A percentile compares a stretch with the other conserved stretches of the same genome.
Evolutionary conservation across 192 early-diverging fungal species (phyloP).

Genomic region (Umbelopsis sp.): DNA sequence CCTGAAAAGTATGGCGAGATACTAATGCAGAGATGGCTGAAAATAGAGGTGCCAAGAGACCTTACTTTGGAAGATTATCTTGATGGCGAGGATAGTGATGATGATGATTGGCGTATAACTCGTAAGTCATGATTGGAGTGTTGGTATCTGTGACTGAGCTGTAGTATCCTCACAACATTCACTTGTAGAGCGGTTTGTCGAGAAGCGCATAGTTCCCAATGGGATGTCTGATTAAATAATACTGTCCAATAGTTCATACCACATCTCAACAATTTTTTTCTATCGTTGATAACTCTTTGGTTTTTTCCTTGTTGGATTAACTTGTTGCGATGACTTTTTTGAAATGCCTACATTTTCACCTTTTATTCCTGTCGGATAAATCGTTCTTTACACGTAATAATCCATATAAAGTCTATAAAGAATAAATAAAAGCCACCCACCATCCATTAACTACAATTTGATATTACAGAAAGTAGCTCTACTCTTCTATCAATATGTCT

Average conservation of each 20-base stretch:
- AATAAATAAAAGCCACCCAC: not conserved
- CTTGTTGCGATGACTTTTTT: too few species aligned
- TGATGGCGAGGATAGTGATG: slow-evolving; percentile 42
- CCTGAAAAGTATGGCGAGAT: not conserved
- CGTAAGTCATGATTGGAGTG: not conserved
- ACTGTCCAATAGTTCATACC: too few species aligned
- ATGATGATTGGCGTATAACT: slow-evolving; percentile 25
- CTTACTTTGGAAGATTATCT: slow-evolving; percentile 34
- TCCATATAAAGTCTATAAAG: not conserved
- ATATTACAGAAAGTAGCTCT: too few species aligned
- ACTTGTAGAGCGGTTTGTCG: slow-evolving; percentile 90
- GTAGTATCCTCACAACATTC: too few species aligned
- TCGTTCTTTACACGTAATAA: too few species aligned
- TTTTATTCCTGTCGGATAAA: too few species aligned
- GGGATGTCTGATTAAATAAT: not conserved
- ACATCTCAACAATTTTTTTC: too few species aligned
- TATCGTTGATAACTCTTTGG: too few species aligned
- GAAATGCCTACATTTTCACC: too few species aligned
- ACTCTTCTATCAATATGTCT: not conserved
- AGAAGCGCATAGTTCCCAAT: slow-evolving; percentile 70
- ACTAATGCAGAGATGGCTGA: not conserved
- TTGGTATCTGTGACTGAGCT: too few species aligned
- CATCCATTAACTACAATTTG: not conserved
- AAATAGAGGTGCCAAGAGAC: slow-evolving; percentile 34
- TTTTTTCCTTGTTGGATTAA: too few species aligned